A percentile compares a stretch with the other conserved stretches of the same genome.
These are phyloP conservation scores for Penicillium crustosum DNA, from an alignment of 2,329 filamentous ascomycete genomes.

Conservation along the genomic window DNA sequence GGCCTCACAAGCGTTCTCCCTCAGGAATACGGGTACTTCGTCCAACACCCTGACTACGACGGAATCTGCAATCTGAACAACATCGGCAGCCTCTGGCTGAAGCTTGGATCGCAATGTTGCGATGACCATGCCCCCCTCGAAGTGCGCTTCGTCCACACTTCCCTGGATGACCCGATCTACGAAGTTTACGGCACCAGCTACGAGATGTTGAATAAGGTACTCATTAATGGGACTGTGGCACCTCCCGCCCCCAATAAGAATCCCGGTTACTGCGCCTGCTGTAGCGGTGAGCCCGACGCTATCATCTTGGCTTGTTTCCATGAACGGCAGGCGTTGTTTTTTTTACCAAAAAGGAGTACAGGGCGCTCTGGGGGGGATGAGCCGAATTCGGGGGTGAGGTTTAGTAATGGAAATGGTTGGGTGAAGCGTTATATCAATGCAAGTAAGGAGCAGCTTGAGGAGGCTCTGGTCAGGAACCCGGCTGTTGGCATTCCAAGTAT, in stretches of 20 bases:
- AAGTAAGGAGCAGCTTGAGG: slow-evolving; percentile 12
- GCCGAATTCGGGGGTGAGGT: background rate
- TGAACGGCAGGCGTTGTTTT: slow-evolving; percentile 13
- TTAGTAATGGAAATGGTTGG: background rate
- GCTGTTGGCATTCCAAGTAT: background rate
- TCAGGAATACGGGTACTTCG: slow-evolving; percentile 11
- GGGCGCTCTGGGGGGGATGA: slow-evolving; percentile 17
- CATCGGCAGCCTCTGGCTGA: slow-evolving; percentile 18
- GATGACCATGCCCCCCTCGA: slow-evolving; percentile 18
- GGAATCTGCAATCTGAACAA: slow-evolving; percentile 17
- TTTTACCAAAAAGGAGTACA: slow-evolving; percentile 20
- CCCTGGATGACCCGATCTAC: slow-evolving; percentile 16
- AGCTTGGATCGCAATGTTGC: slow-evolving; percentile 9
- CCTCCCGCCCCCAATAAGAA: background rate
- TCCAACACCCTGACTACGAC: slow-evolving; percentile 15
- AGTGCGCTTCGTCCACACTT: slow-evolving; percentile 17
- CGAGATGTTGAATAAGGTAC: background rate
- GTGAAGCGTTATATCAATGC: background rate
- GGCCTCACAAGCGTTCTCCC: slow-evolving; percentile 14
- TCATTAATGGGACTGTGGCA: slow-evolving; percentile 11
- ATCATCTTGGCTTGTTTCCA: slow-evolving; percentile 16
- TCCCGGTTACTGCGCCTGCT: slow-evolving; percentile 19
- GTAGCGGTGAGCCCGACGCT: slow-evolving; percentile 19
- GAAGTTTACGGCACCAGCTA: slow-evolving; percentile 15
- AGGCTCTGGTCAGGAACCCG: slow-evolving; percentile 4